These are phyloP conservation scores for Oryza nivara DNA, from an alignment of 176 grass and related monocot species.

Conservation along the genomic window DNA sequence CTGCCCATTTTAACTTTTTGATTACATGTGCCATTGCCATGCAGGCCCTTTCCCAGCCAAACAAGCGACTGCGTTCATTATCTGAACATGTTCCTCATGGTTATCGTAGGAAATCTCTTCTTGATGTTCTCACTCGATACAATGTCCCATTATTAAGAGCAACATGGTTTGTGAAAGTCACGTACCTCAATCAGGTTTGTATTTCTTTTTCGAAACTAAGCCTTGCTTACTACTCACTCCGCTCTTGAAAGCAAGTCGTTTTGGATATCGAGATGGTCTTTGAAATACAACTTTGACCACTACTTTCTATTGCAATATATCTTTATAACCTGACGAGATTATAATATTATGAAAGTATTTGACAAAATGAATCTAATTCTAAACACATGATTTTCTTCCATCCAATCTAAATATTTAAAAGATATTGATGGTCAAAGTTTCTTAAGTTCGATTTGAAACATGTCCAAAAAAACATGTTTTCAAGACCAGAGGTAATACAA, in stretches of 20 bases:
- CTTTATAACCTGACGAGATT: not conserved
- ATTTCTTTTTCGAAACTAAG: slow-evolving; percentile 22
- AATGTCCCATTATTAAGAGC: slow-evolving; percentile 93
- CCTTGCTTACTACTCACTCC: slow-evolving; percentile 28
- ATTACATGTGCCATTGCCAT: slow-evolving; percentile 13
- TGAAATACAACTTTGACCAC: not conserved
- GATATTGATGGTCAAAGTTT: not conserved
- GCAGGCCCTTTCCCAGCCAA: slow-evolving; percentile 88
- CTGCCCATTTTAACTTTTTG: slow-evolving; percentile 27
- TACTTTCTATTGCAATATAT: not conserved
- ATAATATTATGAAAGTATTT: not conserved
- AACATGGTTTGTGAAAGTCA: slow-evolving; percentile 99
- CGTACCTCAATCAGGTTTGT: slow-evolving; percentile 98
- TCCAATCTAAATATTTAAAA: not conserved
- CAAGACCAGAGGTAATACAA: not conserved
- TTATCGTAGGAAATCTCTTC: slow-evolving; percentile 94
- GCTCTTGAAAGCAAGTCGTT: not conserved
- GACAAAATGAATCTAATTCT: not conserved
- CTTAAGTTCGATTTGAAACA: not conserved
- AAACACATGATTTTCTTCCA: not conserved
- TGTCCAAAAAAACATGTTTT: not conserved
- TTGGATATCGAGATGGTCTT: not conserved
- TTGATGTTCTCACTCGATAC: slow-evolving; percentile 88
- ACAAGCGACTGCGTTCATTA: slow-evolving; percentile 71
- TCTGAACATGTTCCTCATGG: slow-evolving; percentile 96